Percentiles rank a stretch among this genome's conserved stretches.
phyloP scores from a whole-genome alignment of 768 basidiomycete species.

The Panellus pusillus region DNA sequence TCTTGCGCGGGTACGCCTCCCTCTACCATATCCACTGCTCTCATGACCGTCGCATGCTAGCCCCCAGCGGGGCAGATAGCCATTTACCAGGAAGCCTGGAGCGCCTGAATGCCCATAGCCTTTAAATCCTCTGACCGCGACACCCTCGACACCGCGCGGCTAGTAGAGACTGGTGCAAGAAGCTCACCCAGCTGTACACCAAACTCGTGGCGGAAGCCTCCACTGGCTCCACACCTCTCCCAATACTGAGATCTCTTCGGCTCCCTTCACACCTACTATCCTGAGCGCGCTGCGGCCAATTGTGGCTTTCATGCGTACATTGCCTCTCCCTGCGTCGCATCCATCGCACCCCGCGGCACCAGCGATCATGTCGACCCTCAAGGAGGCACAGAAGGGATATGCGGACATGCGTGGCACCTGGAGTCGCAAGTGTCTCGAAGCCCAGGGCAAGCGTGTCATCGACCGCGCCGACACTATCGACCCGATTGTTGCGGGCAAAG shows the following conservation, averaged over 20 bases:
- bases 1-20: conserved; percentile 66
- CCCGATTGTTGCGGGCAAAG: conserved; percentile 62
- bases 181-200: conserved; percentile 79
- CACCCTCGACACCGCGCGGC: conserved; percentile 45
- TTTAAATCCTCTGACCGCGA: conserved; percentile 26
- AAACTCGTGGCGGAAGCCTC: conserved; percentile 86
- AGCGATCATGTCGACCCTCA: conserved; percentile 61
- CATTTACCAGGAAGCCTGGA: conserved; percentile 73
- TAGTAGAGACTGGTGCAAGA: conserved; percentile 85
- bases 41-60: conserved; percentile 33
- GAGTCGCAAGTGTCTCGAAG: conserved; percentile 73
- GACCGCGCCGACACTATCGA: conserved; percentile 72
- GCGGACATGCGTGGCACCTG: conserved; percentile 86
- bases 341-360: conserved; percentile 79
- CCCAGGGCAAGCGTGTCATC: conserved; percentile 64
- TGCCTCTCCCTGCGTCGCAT: conserved; percentile 77
- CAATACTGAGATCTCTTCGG: conserved; percentile 53
- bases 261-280: conserved; percentile 55
- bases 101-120: conserved; percentile 55
- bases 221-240: conserved; percentile 67
- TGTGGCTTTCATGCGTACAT: conserved; percentile 64
- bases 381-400: conserved; percentile 79
- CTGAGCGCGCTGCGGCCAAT: conserved; percentile 59
- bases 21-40: not conserved
- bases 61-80: conserved; percentile 69